phyloP scores from a whole-genome alignment of 129 eudicot species.

The Smallanthus sonchifolius region DNA sequence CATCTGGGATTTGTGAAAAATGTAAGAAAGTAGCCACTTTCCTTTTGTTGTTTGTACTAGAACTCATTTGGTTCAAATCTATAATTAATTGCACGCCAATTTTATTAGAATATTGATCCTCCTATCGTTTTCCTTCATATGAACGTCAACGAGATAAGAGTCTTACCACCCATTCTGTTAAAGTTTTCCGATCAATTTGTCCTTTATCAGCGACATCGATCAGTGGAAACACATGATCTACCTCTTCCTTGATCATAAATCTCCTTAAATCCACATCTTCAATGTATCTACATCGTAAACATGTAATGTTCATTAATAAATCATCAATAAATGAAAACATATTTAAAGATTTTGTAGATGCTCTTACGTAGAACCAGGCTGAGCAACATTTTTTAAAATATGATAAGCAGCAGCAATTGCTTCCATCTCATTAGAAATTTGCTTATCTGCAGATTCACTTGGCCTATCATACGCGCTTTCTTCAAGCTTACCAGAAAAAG shows the following conservation, averaged over 20 bases:
- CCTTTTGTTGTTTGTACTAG: background rate
- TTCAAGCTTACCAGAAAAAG: constrained; percentile 62
- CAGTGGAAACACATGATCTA: constrained; percentile 64
- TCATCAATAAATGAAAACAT: background rate
- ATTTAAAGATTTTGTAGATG: background rate
- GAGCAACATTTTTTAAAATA: constrained; percentile 71
- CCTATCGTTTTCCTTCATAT: background rate
- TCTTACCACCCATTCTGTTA: constrained; percentile 92
- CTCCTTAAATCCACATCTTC: constrained; percentile 69
- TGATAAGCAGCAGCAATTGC: constrained; percentile 92
- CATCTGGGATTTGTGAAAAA: background rate
- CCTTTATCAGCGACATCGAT: constrained; percentile 71
- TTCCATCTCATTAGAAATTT: constrained; percentile 78
- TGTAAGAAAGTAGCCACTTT: background rate
- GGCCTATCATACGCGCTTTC: constrained; percentile 54
- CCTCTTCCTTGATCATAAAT: constrained; percentile 90
- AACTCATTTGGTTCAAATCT: background rate
- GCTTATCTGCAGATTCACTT: constrained; percentile 55
- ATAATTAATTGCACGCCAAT: background rate
- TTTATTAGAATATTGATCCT: background rate
- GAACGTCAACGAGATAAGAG: background rate
- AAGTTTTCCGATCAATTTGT: constrained; percentile 50
- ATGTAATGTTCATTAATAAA: background rate
- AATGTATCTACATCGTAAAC: constrained; percentile 42
- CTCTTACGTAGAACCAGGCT: constrained; percentile 55